These are phyloP conservation scores for Candida khao-thaluensis DNA, from an alignment of 805 yeast genomes.

Conservation along the genomic window DNA sequence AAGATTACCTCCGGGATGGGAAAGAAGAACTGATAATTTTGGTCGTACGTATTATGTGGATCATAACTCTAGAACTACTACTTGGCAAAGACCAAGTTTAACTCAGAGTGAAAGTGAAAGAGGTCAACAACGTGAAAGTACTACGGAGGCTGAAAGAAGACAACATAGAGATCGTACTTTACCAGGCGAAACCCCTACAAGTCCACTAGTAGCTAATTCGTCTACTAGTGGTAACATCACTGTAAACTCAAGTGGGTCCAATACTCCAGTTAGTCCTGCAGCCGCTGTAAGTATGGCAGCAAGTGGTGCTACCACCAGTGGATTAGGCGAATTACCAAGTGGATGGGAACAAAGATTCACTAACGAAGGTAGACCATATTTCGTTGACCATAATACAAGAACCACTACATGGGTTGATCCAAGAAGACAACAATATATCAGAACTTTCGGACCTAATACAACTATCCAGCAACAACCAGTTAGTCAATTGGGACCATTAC, in stretches of 20 bases:
- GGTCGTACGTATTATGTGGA: constrained; percentile 98
- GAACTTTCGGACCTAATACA: constrained; percentile 87
- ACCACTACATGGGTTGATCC: constrained; percentile 99
- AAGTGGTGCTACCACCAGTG: constrained; percentile 88
- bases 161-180: constrained; percentile 88
- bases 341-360: constrained; percentile 99
- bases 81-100: constrained; percentile 96
- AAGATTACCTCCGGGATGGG: constrained; percentile 98
- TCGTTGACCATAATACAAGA: constrained; percentile 98
- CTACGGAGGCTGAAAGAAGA: constrained; percentile 83
- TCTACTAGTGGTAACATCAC: constrained; percentile 47
- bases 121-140: constrained; percentile 60
- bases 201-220: constrained; percentile 31
- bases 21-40: constrained; percentile 93
- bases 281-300: constrained; percentile 70
- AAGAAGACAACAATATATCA: constrained; percentile 95
- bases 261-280: constrained; percentile 59
- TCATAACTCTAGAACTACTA: constrained; percentile 95
- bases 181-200: constrained; percentile 57
- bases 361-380: constrained; percentile 97
- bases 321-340: constrained; percentile 93
- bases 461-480: constrained; percentile 98
- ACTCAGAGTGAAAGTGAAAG: constrained; percentile 75
- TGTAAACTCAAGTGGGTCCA: constrained; percentile 43
- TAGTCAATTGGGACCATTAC: constrained; percentile 95